Conservation (phyloP, 2,329 filamentous ascomycete species). For the Chrysoporthe austroafricana region DNA sequence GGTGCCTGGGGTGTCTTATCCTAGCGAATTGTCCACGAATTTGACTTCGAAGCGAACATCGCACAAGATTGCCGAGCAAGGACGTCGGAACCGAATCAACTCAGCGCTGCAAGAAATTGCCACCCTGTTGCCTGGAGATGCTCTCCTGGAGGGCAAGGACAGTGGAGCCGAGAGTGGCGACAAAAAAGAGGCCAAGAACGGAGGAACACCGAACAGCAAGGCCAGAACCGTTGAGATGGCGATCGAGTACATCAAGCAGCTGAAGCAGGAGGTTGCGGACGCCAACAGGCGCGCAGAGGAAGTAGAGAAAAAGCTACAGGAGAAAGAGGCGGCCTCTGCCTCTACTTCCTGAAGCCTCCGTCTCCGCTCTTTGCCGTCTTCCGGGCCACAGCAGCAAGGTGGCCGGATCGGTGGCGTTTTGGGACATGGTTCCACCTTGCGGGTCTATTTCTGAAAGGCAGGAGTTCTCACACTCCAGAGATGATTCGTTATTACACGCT, state of each 20-base stretch:
- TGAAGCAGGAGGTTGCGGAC: constrained; percentile 73
- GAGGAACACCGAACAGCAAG: constrained; percentile 76
- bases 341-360: not conserved
- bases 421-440: not conserved
- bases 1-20: constrained; percentile 87
- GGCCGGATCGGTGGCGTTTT: not conserved
- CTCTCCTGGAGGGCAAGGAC: constrained; percentile 39
- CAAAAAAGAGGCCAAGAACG: constrained; percentile 45
- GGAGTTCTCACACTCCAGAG: not conserved
- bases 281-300: constrained; percentile 66
- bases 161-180: constrained; percentile 50
- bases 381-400: not conserved
- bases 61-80: constrained; percentile 97
- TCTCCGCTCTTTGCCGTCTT: not conserved
- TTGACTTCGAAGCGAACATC: constrained; percentile 95
- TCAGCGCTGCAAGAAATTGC: constrained; percentile 91
- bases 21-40: constrained; percentile 88
- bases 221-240: constrained; percentile 97
- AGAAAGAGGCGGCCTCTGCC: constrained; percentile 14
- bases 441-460: not conserved
- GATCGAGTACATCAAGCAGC: constrained; percentile 88
- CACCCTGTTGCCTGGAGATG: constrained; percentile 67
- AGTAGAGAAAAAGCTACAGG: constrained; percentile 63
- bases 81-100: constrained; percentile 93
- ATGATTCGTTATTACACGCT: not conserved